These are phyloP conservation scores for Monosporozyma aquatica DNA, from an alignment of 805 yeast species.

Conservation along the genomic window DNA sequence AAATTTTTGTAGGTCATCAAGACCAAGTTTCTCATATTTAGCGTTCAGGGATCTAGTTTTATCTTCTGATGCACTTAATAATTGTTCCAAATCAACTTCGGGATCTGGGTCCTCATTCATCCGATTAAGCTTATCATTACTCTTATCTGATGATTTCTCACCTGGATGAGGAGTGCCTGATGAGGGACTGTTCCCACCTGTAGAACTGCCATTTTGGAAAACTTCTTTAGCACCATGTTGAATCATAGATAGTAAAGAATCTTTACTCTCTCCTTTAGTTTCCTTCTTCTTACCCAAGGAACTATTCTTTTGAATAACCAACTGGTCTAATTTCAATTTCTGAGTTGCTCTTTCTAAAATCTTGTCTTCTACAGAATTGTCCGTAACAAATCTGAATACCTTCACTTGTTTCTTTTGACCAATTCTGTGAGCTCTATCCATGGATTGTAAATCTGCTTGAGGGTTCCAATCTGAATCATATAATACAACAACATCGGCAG, in stretches of 20 bases:
- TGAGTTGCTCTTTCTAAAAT: slow-evolving; percentile 76
- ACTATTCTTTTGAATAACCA: slow-evolving; percentile 75
- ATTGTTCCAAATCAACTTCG: slow-evolving; percentile 49
- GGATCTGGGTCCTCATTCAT: slow-evolving; percentile 29
- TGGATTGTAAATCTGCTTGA: slow-evolving; percentile 80
- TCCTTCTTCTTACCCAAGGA: slow-evolving; percentile 22
- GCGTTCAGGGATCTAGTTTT: slow-evolving; percentile 55
- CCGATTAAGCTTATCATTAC: background rate
- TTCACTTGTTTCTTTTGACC: slow-evolving; percentile 81
- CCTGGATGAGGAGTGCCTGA: slow-evolving; percentile 24
- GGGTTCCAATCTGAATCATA: slow-evolving; percentile 86
- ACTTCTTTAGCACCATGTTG: slow-evolving; percentile 74
- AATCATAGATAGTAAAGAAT: slow-evolving; percentile 71
- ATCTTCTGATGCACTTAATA: slow-evolving; percentile 51
- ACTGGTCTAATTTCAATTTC: slow-evolving; percentile 66
- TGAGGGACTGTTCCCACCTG: slow-evolving; percentile 7
- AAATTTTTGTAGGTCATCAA: slow-evolving; percentile 72
- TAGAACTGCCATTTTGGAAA: slow-evolving; percentile 21
- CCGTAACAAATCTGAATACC: slow-evolving; percentile 70
- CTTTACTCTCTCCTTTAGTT: slow-evolving; percentile 40
- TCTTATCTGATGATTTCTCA: slow-evolving; percentile 2
- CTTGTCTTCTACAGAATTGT: slow-evolving; percentile 76
- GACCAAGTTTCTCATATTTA: slow-evolving; percentile 57
- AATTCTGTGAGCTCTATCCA: slow-evolving; percentile 85
- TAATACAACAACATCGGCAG: slow-evolving; percentile 66